Base-by-base conservation (phyloP, 2,329 filamentous ascomycete species). In the Neonectria magnoliae region DNA sequence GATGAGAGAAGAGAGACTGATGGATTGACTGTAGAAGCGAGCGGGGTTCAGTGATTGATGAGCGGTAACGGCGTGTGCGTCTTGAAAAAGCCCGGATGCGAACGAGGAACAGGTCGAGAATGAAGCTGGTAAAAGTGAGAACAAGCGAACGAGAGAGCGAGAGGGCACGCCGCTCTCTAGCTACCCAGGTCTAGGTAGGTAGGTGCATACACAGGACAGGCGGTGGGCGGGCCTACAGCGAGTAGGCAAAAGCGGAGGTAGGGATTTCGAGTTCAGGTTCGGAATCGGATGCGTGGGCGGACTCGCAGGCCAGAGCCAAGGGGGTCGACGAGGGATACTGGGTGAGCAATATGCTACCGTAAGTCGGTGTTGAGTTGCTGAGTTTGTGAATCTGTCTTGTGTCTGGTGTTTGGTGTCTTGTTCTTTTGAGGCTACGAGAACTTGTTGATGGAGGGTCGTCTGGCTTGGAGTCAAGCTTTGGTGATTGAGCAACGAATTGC, bases 261-360 rank as follows among this genome's bases (percentile, higher is more conserved):
- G 44, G 44, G 55, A 50, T 41, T 41, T 50, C 33, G 33, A 59
- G 18, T 14, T 51, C 13, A 52, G 25, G 27, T 51, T 18, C 27
- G 38, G 47, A 22, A 20, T 33, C 29, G 25, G 38, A 60, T 45
- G 33, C 18, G 38, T 45, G 31, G 22, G 22, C 31, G 51, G 50
- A 42, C 42, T 31, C 42, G 58, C 38, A 22, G 50, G 52, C 48
- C 45, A 59, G 33, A 45, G 11, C 38, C 31, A 25, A 47, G 54
- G 48, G 33, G 20, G 36, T n/a, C 52, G 52, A 72, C 69, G 36
- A 38, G 36, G 50, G 53, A 73, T 72, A 68, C 62, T 73, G 62
- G 51, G 56, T 62, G 71, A 71, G 69, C 61, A 65, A 68, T 69
- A 73, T 72, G 66, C 38, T 70, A 67, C 51, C 52, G 70, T 68